Evolutionary conservation across 495 filamentous ascomycete genomes (phyloP).

Genomic region (Penicillium lividum): DNA sequence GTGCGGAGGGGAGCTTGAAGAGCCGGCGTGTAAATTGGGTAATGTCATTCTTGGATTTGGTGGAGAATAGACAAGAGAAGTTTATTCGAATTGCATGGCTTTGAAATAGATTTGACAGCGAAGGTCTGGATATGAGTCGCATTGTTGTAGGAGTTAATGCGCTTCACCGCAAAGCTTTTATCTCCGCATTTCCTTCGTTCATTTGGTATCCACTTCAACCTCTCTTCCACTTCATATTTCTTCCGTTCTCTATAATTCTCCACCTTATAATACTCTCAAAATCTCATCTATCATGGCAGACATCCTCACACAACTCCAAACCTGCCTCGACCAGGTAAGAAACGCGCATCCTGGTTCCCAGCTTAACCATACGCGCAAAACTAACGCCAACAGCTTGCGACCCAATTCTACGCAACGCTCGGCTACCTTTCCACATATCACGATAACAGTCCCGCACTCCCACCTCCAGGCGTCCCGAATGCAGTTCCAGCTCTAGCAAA

Average conservation of each 20-base stretch:
- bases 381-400: slow-evolving; percentile 62
- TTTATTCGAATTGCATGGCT: not conserved
- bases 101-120: not conserved
- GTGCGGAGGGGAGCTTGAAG: slow-evolving; percentile 38
- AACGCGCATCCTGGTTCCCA: not conserved
- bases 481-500: slow-evolving; percentile 47
- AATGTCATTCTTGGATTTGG: slow-evolving; percentile 19
- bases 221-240: not conserved
- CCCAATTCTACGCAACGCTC: slow-evolving; percentile 84
- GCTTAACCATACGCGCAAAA: slow-evolving; percentile 3
- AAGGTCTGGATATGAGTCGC: slow-evolving; percentile 20
- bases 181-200: slow-evolving; percentile 30
- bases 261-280: too few species aligned
- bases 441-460: slow-evolving; percentile 65
- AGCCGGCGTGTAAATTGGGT: slow-evolving; percentile 43
- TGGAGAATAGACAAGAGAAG: slow-evolving; percentile 18
- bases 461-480: slow-evolving; percentile 58
- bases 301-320: slow-evolving; percentile 89
- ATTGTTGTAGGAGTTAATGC: slow-evolving; percentile 15
- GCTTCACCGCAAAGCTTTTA: slow-evolving; percentile 28
- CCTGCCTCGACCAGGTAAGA: slow-evolving; percentile 83
- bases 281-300: slow-evolving; percentile 68
- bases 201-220: slow-evolving; percentile 10
- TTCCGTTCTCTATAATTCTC: not conserved
- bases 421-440: slow-evolving; percentile 83